Evolutionary conservation across 352 stramenopile genomes (phyloP).

Genomic region (Saprolegnia parasitica): DNA sequence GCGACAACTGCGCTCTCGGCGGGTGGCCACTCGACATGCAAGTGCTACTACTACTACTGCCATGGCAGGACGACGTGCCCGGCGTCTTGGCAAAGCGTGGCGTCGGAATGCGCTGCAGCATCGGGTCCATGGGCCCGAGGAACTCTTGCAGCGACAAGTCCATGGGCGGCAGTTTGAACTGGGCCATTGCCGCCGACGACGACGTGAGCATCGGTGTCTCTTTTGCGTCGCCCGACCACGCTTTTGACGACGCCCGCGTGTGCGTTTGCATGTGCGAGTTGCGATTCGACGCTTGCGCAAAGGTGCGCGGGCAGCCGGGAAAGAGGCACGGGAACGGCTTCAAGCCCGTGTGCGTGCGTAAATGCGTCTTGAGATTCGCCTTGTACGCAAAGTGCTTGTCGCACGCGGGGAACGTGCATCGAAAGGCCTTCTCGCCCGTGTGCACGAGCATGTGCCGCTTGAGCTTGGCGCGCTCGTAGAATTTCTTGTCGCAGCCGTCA

Average conservation of each 20-base stretch:
- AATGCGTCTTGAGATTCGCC: constrained; percentile 39
- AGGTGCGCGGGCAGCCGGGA: constrained; percentile 48
- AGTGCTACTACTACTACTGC: no score
- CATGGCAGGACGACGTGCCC: not conserved
- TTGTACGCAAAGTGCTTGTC: constrained; percentile 88
- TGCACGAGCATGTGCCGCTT: constrained; percentile 78
- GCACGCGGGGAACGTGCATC: constrained; percentile 72
- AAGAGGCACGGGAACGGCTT: constrained; percentile 87
- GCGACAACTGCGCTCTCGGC: not conserved
- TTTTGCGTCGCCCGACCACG: not conserved
- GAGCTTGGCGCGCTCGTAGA: constrained; percentile 29
- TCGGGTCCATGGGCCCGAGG: not conserved
- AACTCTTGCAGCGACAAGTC: constrained; percentile 17
- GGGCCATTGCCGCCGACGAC: not conserved
- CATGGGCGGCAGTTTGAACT: constrained; percentile 3
- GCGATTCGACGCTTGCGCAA: constrained; percentile 23
- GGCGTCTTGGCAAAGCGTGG: not conserved
- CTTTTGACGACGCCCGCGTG: not conserved
- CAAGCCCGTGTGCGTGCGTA: constrained; percentile 51
- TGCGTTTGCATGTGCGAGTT: constrained; percentile 28
- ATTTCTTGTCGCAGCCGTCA: constrained; percentile 29
- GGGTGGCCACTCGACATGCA: not conserved
- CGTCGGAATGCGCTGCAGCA: constrained; percentile 4
- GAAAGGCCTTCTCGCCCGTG: constrained; percentile 84
- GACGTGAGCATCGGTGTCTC: not conserved